Evolutionary conservation across 805 yeast species (phyloP).

Genomic region (Sugiyamaella mastotermitis): DNA sequence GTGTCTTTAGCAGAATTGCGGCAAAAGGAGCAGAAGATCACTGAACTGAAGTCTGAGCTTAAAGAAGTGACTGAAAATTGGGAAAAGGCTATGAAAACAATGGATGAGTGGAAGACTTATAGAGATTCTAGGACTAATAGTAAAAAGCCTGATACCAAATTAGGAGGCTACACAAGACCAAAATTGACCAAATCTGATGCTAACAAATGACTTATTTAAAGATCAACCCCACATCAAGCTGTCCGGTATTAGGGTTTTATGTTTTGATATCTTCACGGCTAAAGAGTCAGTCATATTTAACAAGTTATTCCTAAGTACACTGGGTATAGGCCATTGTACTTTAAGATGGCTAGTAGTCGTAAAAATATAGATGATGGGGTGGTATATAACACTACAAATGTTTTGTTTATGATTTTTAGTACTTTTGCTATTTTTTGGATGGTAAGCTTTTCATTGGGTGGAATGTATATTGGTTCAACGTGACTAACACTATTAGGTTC

Average conservation of each 20-base stretch:
- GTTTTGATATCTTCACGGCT: too few relatives aligned
- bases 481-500: constrained; percentile 6
- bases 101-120: constrained; percentile 25
- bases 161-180: too few relatives aligned
- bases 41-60: constrained; percentile 16
- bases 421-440: constrained; percentile 20
- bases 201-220: not conserved
- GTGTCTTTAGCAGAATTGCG: constrained; percentile 16
- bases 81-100: constrained; percentile 22
- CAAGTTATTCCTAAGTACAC: not conserved
- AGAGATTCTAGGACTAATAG: constrained; percentile 8
- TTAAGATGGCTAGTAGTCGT: too few relatives aligned
- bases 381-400: constrained; percentile 9
- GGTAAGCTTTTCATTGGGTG: too few relatives aligned
- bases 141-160: too few relatives aligned
- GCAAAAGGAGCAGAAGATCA: constrained; percentile 17
- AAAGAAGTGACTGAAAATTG: constrained; percentile 20
- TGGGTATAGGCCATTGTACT: not conserved
- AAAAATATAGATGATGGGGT: constrained; percentile 6
- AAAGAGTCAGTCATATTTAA: too few relatives aligned
- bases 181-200: not conserved
- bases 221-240: too few relatives aligned
- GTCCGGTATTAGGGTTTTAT: too few relatives aligned
- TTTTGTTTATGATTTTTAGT: constrained; percentile 17
- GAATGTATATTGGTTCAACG: not conserved